Percentiles rank a stretch among this genome's conserved stretches.
Conservation (phyloP, 768 basidiomycete species). For the Gymnopilus junonius region DNA sequence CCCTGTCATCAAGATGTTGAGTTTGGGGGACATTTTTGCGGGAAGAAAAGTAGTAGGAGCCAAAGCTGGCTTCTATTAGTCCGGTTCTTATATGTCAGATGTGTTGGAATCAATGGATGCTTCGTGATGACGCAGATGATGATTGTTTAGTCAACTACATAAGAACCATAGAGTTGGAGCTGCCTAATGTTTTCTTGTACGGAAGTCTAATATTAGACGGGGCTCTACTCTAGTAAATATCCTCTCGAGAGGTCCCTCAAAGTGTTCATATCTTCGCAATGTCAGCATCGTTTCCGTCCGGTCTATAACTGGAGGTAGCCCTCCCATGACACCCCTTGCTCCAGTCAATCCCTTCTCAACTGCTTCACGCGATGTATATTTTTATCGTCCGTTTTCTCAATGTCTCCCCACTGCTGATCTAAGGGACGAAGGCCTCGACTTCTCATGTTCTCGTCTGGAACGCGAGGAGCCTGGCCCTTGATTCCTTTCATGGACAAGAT, state of each 20-base stretch:
- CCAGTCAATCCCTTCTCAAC: background rate
- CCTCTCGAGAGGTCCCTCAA: too few relatives aligned
- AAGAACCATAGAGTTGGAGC: too few relatives aligned
- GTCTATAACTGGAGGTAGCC: background rate
- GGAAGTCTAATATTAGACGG: too few relatives aligned
- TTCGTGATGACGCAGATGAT: constrained; percentile 2
- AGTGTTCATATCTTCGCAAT: too few relatives aligned
- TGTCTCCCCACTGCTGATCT: too few relatives aligned
- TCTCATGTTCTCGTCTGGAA: background rate
- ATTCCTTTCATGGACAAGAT: background rate
- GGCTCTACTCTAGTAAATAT: too few relatives aligned
- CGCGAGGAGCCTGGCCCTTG: background rate
- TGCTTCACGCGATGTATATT: background rate
- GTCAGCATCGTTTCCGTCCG: too few relatives aligned
- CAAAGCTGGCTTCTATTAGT: too few relatives aligned
- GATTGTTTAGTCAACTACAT: background rate
- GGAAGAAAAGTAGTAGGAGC: background rate
- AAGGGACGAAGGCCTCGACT: background rate
- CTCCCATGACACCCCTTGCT: background rate
- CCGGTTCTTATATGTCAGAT: too few relatives aligned
- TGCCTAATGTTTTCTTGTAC: too few relatives aligned
- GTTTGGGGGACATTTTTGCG: constrained; percentile 28
- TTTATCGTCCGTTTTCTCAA: background rate
- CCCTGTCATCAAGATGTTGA: constrained; percentile 46
- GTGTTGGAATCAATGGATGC: too few relatives aligned